Evolutionary conservation across 192 early-diverging fungal species (phyloP).

Genomic region (Coemansia sp.): DNA sequence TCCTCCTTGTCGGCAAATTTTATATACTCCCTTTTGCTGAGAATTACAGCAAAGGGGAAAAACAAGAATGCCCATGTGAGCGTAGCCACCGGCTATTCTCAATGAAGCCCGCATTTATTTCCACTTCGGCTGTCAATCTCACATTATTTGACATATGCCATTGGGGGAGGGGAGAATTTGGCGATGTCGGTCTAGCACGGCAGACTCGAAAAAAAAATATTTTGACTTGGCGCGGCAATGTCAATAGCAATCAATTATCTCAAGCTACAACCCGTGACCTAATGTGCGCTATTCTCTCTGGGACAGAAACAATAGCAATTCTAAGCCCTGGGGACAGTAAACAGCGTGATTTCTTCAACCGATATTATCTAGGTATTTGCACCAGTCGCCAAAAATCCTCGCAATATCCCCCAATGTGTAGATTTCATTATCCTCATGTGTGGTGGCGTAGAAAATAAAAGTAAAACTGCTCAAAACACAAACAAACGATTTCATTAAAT

Average conservation of each 20-base stretch:
- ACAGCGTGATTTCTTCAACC: not conserved
- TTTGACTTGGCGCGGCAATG: not conserved
- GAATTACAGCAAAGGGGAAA: not conserved
- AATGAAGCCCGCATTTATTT: slow-evolving; percentile 2
- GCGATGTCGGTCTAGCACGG: not conserved
- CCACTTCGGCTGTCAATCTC: not conserved
- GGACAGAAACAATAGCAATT: not conserved
- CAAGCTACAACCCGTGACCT: not conserved
- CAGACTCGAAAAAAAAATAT: not conserved
- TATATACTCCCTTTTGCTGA: not conserved
- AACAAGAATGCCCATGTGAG: not conserved
- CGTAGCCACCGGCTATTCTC: slow-evolving; percentile 10
- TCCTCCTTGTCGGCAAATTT: not conserved
- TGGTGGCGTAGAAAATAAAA: slow-evolving; percentile 29
- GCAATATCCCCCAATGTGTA: not conserved
- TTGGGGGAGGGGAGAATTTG: not conserved
- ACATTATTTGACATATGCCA: not conserved
- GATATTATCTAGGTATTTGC: not conserved
- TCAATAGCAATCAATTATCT: not conserved
- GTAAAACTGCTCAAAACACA: slow-evolving; percentile 22
- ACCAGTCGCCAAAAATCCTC: not conserved
- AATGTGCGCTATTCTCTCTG: not conserved
- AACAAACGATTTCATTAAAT: slow-evolving; percentile 1
- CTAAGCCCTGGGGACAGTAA: not conserved
- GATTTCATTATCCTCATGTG: slow-evolving; percentile 10